Conservation (phyloP, 768 basidiomycete species). For the Phlebiopsis gigantea region DNA sequence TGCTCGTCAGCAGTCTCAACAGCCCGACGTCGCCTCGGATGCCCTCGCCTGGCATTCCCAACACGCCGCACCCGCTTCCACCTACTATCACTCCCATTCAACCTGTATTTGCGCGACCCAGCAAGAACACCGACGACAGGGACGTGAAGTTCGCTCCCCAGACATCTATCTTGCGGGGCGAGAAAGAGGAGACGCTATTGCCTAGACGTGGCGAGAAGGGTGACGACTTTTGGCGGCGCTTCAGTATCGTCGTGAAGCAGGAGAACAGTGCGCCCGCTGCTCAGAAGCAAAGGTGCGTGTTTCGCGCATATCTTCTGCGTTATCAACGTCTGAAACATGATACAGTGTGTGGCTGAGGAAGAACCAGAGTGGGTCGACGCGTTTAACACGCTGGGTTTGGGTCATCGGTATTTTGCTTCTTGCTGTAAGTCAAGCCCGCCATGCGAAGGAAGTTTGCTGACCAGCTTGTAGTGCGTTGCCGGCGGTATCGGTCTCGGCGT, state of each 20-base stretch:
- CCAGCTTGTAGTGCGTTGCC: conserved; percentile 36
- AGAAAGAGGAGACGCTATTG: conserved; percentile 61
- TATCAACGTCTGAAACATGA: neutral
- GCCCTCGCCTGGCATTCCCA: conserved; percentile 35
- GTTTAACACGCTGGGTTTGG: conserved; percentile 67
- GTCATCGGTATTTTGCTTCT: conserved; percentile 56
- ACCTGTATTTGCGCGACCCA: conserved; percentile 70
- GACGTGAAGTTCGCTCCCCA: conserved; percentile 45
- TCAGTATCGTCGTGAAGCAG: conserved; percentile 77
- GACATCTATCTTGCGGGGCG: conserved; percentile 59
- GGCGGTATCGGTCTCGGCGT: conserved; percentile 57
- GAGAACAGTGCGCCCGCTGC: conserved; percentile 37
- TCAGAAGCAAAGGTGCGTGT: conserved; percentile 40
- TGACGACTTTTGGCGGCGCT: conserved; percentile 84
- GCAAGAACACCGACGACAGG: conserved; percentile 29
- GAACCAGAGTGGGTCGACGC: conserved; percentile 47
- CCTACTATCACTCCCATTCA: conserved; percentile 76
- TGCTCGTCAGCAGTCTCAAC: conserved; percentile 20
- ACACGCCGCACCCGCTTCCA: conserved; percentile 66
- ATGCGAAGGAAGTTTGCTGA: no score
- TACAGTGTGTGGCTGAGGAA: conserved; percentile 63
- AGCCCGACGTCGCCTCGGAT: conserved; percentile 27
- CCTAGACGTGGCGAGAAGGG: conserved; percentile 67
- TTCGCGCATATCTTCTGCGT: neutral
- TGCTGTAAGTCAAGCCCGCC: conserved; percentile 39